Conservation (phyloP, 192 early-diverging fungal species). For the Paraglomus brasilianum region DNA sequence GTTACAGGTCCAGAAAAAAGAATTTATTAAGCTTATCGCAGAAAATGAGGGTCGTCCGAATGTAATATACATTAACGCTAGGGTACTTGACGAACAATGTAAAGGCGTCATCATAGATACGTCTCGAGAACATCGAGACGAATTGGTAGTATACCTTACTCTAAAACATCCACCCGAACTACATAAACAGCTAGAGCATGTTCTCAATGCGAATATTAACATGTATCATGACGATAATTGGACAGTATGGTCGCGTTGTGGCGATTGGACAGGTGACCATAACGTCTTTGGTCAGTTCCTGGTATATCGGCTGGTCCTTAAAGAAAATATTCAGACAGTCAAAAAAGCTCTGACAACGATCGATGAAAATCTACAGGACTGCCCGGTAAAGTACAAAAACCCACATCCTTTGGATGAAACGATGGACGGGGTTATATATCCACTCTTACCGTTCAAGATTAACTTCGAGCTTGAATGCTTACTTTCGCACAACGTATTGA, state of each 20-base stretch:
- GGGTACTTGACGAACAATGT: too few relatives aligned
- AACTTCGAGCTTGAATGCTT: slow-evolving; percentile 16
- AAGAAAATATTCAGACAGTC: neutral
- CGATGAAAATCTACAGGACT: neutral
- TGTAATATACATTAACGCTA: too few relatives aligned
- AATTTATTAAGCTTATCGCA: too few relatives aligned
- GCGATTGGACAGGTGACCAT: slow-evolving; percentile 6
- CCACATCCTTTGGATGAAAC: too few relatives aligned
- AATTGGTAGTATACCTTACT: too few relatives aligned
- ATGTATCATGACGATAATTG: too few relatives aligned
- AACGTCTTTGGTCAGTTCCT: slow-evolving; percentile 22
- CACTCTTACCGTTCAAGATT: neutral
- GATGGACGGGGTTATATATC: too few relatives aligned
- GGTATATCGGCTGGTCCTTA: slow-evolving; percentile 3
- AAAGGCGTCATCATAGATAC: too few relatives aligned
- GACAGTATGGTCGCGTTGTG: neutral
- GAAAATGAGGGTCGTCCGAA: too few relatives aligned
- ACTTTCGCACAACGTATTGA: neutral
- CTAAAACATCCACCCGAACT: slow-evolving; percentile 13
- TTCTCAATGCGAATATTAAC: neutral
- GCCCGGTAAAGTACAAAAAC: neutral
- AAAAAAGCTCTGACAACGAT: neutral
- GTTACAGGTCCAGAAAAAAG: too few relatives aligned
- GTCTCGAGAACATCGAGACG: too few relatives aligned
- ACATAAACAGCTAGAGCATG: neutral